phyloP scores from a whole-genome alignment of 2,329 filamentous ascomycete genomes.

The Stachybotrys chlorohalonatus region DNA sequence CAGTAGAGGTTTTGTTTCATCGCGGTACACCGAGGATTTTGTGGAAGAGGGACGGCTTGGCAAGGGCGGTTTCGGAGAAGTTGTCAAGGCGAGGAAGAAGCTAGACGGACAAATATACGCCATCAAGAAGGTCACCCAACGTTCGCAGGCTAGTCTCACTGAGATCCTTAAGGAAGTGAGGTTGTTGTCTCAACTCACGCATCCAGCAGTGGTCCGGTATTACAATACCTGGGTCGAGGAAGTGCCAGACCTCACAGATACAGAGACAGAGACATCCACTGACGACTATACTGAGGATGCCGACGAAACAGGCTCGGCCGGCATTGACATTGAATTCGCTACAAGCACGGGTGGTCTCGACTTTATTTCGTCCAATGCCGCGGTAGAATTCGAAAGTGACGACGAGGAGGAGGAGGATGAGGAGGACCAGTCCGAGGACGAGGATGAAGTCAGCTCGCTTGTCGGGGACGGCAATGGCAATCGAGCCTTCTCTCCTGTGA shows the following conservation, averaged over 20 bases:
- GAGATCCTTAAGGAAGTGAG: constrained; percentile 81
- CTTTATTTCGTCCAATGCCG: constrained; percentile 82
- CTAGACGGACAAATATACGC: constrained; percentile 90
- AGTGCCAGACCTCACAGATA: constrained; percentile 40
- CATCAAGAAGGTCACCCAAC: constrained; percentile 90
- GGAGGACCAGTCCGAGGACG: constrained; percentile 37
- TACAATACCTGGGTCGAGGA: constrained; percentile 94
- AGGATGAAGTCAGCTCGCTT: constrained; percentile 32
- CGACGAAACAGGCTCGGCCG: constrained; percentile 27
- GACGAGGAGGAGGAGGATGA: constrained; percentile 34
- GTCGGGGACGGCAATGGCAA: constrained; percentile 19
- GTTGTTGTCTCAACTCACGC: constrained; percentile 83
- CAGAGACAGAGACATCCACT: constrained; percentile 48
- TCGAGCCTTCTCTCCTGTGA: constrained; percentile 18
- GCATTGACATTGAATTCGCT: constrained; percentile 48
- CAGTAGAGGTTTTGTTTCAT: constrained; percentile 42
- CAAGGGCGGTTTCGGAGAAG: constrained; percentile 91
- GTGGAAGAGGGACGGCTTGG: constrained; percentile 82
- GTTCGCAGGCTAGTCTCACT: constrained; percentile 67
- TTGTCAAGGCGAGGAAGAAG: constrained; percentile 91
- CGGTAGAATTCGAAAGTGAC: constrained; percentile 70
- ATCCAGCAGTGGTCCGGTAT: constrained; percentile 79
- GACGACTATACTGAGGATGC: constrained; percentile 33
- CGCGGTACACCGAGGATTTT: constrained; percentile 82
- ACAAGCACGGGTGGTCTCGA: constrained; percentile 76